phyloP scores from a whole-genome alignment of 2,329 filamentous ascomycete genomes.

The Aspergillus sp. region DNA sequence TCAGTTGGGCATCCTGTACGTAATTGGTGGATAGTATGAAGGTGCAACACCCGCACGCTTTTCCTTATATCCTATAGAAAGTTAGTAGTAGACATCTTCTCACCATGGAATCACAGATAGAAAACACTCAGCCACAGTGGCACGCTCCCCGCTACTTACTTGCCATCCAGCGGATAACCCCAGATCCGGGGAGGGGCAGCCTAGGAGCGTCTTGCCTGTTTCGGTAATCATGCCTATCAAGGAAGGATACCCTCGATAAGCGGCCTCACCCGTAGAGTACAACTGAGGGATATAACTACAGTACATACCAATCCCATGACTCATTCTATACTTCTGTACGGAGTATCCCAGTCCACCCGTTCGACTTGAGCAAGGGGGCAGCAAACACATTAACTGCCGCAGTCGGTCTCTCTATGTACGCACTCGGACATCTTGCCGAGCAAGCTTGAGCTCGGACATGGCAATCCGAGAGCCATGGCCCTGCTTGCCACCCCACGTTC shows the following conservation, averaged over 20 bases:
- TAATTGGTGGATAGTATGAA: neutral
- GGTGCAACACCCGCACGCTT: neutral
- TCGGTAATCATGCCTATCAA: no score
- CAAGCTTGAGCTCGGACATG: neutral
- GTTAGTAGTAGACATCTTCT: no score
- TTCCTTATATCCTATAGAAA: neutral
- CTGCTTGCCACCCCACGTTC: slow-evolving; percentile 1
- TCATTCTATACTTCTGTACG: no score
- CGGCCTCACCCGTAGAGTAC: no score
- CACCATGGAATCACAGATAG: no score
- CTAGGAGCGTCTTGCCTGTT: neutral
- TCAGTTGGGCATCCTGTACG: no score
- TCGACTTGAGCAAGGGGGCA: neutral
- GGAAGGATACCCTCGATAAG: no score
- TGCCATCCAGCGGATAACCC: neutral
- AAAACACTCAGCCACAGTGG: no score
- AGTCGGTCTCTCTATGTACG: neutral
- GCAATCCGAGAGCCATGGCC: neutral
- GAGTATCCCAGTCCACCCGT: no score
- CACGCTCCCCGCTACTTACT: neutral
- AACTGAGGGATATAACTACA: no score
- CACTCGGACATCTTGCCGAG: slow-evolving; percentile 1
- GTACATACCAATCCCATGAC: no score
- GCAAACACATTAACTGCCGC: no score
- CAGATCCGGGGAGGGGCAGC: neutral